Conservation (phyloP, 805 yeast genomes). For the Suhomyces pyralidae region DNA sequence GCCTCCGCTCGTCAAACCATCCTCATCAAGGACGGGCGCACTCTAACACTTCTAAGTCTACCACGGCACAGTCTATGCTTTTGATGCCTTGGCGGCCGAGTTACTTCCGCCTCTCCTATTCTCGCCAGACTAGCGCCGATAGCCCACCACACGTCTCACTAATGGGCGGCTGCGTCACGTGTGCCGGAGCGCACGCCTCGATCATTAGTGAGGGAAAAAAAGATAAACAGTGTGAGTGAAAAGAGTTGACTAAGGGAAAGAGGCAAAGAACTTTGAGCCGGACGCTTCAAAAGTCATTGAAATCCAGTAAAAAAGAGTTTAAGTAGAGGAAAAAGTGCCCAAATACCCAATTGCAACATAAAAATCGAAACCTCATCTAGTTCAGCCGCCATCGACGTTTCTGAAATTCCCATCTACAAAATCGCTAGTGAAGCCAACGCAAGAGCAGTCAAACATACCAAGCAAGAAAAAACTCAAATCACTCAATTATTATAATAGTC, state of each 20-base stretch:
- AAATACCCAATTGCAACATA: background rate
- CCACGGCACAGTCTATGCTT: no score
- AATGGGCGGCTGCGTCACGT: background rate
- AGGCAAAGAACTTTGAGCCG: background rate
- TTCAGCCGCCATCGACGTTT: background rate
- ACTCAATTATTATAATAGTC: no score
- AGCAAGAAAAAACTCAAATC: no score
- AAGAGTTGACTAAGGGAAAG: background rate
- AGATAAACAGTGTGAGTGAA: conserved; percentile 4
- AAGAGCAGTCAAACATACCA: no score
- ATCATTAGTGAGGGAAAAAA: conserved; percentile 4
- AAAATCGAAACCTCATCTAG: background rate
- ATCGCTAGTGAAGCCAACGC: background rate
- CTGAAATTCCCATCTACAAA: background rate
- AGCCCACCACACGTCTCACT: background rate
- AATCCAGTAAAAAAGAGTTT: background rate
- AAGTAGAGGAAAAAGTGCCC: background rate
- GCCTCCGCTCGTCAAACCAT: background rate
- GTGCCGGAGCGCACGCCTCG: background rate
- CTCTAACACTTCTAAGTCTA: no score
- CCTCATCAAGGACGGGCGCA: no score
- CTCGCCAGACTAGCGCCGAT: background rate
- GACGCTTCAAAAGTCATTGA: background rate
- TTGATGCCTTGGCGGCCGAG: background rate
- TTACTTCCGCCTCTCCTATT: background rate